Percentiles rank a stretch among this genome's conserved stretches.
These are phyloP conservation scores for Zygoascus sp. DNA, from an alignment of 1,139 yeast species.

Conservation along the genomic window DNA sequence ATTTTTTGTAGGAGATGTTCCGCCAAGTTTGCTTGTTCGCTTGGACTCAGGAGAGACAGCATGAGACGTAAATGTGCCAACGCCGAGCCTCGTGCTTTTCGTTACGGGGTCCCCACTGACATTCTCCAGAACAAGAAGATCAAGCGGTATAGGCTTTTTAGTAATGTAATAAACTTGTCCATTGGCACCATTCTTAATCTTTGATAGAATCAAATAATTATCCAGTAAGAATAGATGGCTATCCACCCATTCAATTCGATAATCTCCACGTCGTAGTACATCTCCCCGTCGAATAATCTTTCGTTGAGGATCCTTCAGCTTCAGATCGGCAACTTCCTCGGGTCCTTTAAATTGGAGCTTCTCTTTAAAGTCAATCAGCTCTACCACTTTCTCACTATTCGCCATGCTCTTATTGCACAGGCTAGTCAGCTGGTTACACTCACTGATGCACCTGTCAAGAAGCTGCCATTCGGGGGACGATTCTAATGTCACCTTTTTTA, in stretches of 20 bases:
- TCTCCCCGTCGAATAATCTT: conserved; percentile 58
- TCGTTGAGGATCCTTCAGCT: conserved; percentile 54
- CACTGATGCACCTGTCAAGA: conserved; percentile 51
- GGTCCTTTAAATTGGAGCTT: conserved; percentile 38
- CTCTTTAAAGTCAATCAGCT: conserved; percentile 34
- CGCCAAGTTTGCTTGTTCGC: conserved; percentile 13
- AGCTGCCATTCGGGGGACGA: conserved; percentile 53
- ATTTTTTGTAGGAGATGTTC: conserved; percentile 15
- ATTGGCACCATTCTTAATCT: conserved; percentile 37
- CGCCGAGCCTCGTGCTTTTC: conserved; percentile 29
- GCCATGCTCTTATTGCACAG: conserved; percentile 46
- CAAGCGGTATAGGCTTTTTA: conserved; percentile 39
- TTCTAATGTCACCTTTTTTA: conserved; percentile 48
- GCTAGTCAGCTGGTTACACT: conserved; percentile 43
- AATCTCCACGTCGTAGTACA: conserved; percentile 58
- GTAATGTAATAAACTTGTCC: conserved; percentile 30
- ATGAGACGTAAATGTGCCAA: conserved; percentile 29
- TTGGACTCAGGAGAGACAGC: conserved; percentile 15
- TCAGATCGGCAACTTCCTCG: conserved; percentile 40
- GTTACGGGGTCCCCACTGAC: conserved; percentile 34
- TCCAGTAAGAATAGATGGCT: conserved; percentile 63
- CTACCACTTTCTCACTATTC: conserved; percentile 39
- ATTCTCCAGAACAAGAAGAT: conserved; percentile 36
- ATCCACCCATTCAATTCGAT: conserved; percentile 45
- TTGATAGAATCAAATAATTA: conserved; percentile 67